These are phyloP conservation scores for Botrytis aclada DNA, from an alignment of 2,329 filamentous ascomycete species.

Conservation along the genomic window DNA sequence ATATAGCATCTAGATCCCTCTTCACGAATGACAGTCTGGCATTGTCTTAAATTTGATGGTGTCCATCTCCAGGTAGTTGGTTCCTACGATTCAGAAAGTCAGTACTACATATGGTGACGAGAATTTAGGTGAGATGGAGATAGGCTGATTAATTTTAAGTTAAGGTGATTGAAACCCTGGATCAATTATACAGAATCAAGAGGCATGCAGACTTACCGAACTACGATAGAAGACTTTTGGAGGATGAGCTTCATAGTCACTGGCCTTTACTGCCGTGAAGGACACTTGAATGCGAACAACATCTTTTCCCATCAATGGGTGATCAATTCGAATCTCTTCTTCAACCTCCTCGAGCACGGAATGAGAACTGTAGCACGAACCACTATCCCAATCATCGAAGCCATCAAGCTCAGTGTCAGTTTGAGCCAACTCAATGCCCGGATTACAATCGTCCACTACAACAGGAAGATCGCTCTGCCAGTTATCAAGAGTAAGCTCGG, in stretches of 20 bases:
- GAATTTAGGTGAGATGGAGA: fast-evolving
- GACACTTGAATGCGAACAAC: background rate
- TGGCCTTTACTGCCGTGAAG: background rate
- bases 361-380: background rate
- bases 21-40: background rate
- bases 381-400: background rate
- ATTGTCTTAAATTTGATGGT: constrained; percentile 3
- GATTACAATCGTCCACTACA: background rate
- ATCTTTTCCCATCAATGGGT: background rate
- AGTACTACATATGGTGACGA: background rate
- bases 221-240: background rate
- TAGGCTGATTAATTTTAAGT: background rate
- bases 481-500: background rate
- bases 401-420: no score
- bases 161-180: background rate
- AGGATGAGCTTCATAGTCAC: background rate
- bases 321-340: background rate
- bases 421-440: background rate
- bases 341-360: background rate
- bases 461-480: background rate
- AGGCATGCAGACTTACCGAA: background rate
- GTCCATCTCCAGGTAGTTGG: background rate
- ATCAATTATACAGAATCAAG: background rate
- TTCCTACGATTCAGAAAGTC: background rate
- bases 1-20: background rate